These are phyloP conservation scores for Paragyromitra xinjiangensis DNA, from an alignment of 495 filamentous ascomycete species.

Conservation along the genomic window DNA sequence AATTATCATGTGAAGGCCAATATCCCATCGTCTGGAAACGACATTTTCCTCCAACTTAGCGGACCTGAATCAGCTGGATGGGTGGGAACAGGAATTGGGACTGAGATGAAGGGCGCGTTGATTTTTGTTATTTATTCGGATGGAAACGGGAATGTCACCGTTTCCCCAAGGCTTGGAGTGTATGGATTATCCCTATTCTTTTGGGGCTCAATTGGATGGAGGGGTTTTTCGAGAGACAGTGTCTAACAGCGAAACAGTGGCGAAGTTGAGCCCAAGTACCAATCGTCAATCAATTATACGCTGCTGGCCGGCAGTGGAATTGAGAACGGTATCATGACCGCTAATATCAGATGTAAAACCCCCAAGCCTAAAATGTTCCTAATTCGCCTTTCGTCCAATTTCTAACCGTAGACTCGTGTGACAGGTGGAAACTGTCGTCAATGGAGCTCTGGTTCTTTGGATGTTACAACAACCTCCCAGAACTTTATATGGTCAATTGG, in stretches of 20 bases:
- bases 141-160: slow-evolving; percentile 69
- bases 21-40: slow-evolving; percentile 53
- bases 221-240: neutral
- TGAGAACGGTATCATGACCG: slow-evolving; percentile 66
- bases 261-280: slow-evolving; percentile 65
- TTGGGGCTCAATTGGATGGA: neutral
- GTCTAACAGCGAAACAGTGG: slow-evolving; percentile 55
- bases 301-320: slow-evolving; percentile 72
- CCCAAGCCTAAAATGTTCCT: neutral
- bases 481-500: slow-evolving; percentile 75
- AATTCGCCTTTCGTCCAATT: slow-evolving; percentile 8
- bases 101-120: slow-evolving; percentile 68
- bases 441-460: slow-evolving; percentile 65
- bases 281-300: slow-evolving; percentile 63
- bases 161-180: slow-evolving; percentile 69
- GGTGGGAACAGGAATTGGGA: slow-evolving; percentile 73
- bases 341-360: slow-evolving; percentile 67
- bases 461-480: slow-evolving; percentile 61
- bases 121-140: slow-evolving; percentile 75
- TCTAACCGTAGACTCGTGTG: slow-evolving; percentile 60
- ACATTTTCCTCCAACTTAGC: slow-evolving; percentile 73
- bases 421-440: slow-evolving; percentile 67
- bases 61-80: slow-evolving; percentile 69
- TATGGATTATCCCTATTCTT: slow-evolving; percentile 18
- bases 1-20: slow-evolving; percentile 37